Evolutionary conservation across 2,329 filamentous ascomycete genomes (phyloP), one percentile per base, ranked within the genome.

Genomic region (Aureobasidium sp.): DNA sequence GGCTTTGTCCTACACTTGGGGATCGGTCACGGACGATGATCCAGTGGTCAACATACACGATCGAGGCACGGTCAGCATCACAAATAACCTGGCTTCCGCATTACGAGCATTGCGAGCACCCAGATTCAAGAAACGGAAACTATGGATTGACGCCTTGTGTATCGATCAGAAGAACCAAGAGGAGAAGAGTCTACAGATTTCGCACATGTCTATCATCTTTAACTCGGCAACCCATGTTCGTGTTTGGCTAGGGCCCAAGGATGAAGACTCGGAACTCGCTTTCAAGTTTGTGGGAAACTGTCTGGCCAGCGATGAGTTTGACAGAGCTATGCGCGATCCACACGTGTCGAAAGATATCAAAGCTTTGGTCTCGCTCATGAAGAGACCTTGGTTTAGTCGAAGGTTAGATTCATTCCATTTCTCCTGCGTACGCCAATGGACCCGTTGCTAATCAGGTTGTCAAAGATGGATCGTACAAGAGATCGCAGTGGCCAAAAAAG

Each of bases 131-230:
- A 48, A 37, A 29, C 50, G 50, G 19, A 40, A 19, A 15, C 50
- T 63, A 12, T 63, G 62, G 62, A 47, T 63, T 5, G 62, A 63
- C 33, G 62, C 62, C 2, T 33, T 63, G 15, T 61, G 62, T 44
- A 63, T 61, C 17, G 54, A 63, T 35, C 62, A 63, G 37, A 50
- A 56, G n/a, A 47, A 63, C 12, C 39, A 61, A 45, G 33, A 61
- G 14, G 62, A 63, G 45, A 63, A 63, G 31, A 57, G 58, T 31
- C 27, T 48, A 14, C 62, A 63, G 37, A 63, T 63, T 31, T 44
- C 44, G 17, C 49, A 52, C 44, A 61, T 63, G 62, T 60, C 37
- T 7, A 39, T 48, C 11, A 63, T 63, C 29, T 63, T 61, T 40
- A 60, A 60, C 15, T 49, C 45, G 5, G 62, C 62, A 15, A 37